Base-by-base conservation (phyloP, 805 yeast genomes). In the Ogataea siamensis region DNA sequence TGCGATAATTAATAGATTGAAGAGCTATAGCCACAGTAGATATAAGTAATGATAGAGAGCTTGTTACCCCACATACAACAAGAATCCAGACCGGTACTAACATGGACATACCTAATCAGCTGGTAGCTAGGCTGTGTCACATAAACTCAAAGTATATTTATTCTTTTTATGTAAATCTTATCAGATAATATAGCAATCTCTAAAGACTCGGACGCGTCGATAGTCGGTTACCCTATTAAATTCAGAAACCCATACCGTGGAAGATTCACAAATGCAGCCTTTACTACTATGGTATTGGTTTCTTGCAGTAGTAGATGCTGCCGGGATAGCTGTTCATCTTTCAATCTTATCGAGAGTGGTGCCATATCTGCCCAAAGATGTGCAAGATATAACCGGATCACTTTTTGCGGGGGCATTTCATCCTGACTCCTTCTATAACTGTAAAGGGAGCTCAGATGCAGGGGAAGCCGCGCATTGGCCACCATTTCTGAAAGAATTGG, bases 401-500 rank as follows among this genome's bases (percentile, higher is more conserved):
- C 46, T 70, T n/a, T 57, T 74, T 11, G 71, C 83, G 1, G 88
- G 87, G 0, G 70, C 83, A 0, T 81, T 82, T 52, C 77, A 74
- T 50, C 88, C 88, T 0, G 88, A 82, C 54, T 76, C 83, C 0
- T 74, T 80, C 50, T 82, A 82, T 55, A 66, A 73, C 23, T 82
- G 87, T 54, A 58, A 72, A 34, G 76, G 73, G 3, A 50, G 58
- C 17, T 64, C 73, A 3, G 67, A 70, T 8, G 70, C 70, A 2
- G 82, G 84, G 3, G 88, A 82, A 54, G 71, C 63, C 19, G 66
- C 80, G 0, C 87, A 81, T 52, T 81, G 88, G 87, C 86, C 87
- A 0, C 80, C 80, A 1, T 80, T 80, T 50, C 47, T 80, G 10
- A 55, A 62, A 4, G 55, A 58, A 2, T 76, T 80, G 0, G 71